phyloP scores from a whole-genome alignment of 2,329 filamentous ascomycete species.

The Talaromyces sp. region DNA sequence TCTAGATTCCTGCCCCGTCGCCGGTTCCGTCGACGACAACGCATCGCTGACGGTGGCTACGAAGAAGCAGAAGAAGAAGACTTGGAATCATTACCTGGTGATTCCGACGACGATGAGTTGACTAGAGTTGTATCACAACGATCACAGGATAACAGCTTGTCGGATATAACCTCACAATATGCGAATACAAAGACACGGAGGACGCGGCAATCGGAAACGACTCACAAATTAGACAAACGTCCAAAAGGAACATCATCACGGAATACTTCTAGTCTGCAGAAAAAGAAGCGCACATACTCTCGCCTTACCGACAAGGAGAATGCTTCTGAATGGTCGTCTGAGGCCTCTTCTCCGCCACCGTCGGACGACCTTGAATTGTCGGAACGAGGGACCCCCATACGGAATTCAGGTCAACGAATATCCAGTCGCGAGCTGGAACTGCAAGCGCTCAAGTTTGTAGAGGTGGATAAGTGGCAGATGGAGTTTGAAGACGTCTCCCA shows the following conservation, averaged over 20 bases:
- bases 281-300: slow-evolving; percentile 13
- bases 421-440: slow-evolving; percentile 33
- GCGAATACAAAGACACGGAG: slow-evolving; percentile 16
- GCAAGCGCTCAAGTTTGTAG: slow-evolving; percentile 36
- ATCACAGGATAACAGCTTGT: slow-evolving; percentile 16
- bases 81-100: slow-evolving; percentile 20
- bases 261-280: background rate
- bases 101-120: slow-evolving; percentile 35
- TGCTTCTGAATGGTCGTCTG: slow-evolving; percentile 23
- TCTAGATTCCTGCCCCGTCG: slow-evolving; percentile 32
- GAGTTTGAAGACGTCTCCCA: slow-evolving; percentile 38
- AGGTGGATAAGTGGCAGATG: slow-evolving; percentile 40
- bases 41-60: slow-evolving; percentile 16
- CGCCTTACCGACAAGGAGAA: slow-evolving; percentile 28
- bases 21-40: slow-evolving; percentile 22
- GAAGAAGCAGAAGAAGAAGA: slow-evolving; percentile 20
- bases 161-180: slow-evolving; percentile 19
- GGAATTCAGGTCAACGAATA: slow-evolving; percentile 15
- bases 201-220: slow-evolving; percentile 9
- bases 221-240: slow-evolving; percentile 15
- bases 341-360: slow-evolving; percentile 28
- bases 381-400: slow-evolving; percentile 15
- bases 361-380: slow-evolving; percentile 23
- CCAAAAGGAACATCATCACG: background rate
- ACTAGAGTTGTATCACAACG: slow-evolving; percentile 15